These are phyloP conservation scores for Suillus occidentalis DNA, from an alignment of 768 basidiomycete genomes.

Conservation along the genomic window DNA sequence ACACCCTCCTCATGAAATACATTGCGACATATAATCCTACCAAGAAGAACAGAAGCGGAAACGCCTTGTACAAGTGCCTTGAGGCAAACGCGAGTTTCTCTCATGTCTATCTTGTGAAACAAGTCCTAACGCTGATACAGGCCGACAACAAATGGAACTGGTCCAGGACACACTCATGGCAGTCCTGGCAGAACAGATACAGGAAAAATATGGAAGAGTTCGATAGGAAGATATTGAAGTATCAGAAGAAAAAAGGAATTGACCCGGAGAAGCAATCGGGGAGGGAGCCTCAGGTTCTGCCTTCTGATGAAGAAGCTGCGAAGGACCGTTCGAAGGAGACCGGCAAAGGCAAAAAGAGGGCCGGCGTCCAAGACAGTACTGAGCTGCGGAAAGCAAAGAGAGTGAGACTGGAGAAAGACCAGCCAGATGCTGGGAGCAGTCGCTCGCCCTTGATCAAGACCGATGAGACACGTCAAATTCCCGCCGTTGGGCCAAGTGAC, in stretches of 20 bases:
- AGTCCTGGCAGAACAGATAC: constrained; percentile 69
- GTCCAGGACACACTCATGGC: constrained; percentile 51
- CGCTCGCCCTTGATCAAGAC: neutral
- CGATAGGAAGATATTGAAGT: constrained; percentile 41
- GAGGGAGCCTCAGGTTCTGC: neutral
- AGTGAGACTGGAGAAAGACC: neutral
- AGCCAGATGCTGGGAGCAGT: neutral
- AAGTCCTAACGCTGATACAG: constrained; percentile 27
- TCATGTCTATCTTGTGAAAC: neutral
- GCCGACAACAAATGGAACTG: constrained; percentile 47
- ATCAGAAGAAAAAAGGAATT: constrained; percentile 35
- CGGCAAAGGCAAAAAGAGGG: neutral
- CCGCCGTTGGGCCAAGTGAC: neutral
- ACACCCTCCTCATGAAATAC: constrained; percentile 43
- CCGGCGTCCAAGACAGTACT: neutral
- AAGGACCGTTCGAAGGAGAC: neutral
- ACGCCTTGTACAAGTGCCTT: constrained; percentile 42
- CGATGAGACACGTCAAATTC: neutral
- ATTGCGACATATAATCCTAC: constrained; percentile 49
- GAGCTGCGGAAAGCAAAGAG: constrained; percentile 1
- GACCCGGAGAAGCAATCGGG: neutral
- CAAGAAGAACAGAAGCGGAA: constrained; percentile 44
- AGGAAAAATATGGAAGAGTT: constrained; percentile 42
- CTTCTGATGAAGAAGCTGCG: neutral
- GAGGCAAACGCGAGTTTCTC: constrained; percentile 41